These are phyloP conservation scores for Gymnopilus junonius DNA, from an alignment of 768 basidiomycete genomes.

Conservation along the genomic window DNA sequence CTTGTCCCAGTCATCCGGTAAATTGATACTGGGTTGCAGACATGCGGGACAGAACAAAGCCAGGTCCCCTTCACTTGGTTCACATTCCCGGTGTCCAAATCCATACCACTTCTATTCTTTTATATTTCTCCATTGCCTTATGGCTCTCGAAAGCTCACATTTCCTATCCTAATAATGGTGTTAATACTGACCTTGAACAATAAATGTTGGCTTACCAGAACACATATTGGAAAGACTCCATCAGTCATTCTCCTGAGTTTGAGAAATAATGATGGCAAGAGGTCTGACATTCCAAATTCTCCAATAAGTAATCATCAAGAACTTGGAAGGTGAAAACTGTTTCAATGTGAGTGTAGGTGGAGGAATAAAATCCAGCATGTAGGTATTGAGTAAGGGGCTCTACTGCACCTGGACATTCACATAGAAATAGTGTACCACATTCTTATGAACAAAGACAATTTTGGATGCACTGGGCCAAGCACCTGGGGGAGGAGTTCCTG, in stretches of 20 bases:
- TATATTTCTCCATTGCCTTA: conserved; percentile 19
- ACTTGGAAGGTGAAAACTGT: conserved; percentile 16
- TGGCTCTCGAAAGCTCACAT: neutral
- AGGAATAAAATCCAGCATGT: conserved; percentile 5
- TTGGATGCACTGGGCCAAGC: neutral
- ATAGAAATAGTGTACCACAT: conserved; percentile 18
- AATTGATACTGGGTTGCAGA: conserved; percentile 29
- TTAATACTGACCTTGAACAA: neutral
- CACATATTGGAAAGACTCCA: conserved; percentile 11
- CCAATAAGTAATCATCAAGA: conserved; percentile 7
- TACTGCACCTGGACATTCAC: neutral
- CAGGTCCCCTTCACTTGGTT: neutral
- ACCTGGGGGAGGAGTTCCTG: neutral
- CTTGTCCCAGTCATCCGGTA: conserved; percentile 24
- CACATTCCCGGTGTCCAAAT: conserved; percentile 7
- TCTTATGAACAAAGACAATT: conserved; percentile 19
- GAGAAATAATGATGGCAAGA: conserved; percentile 20
- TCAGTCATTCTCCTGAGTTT: conserved; percentile 9
- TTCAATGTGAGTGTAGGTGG: conserved; percentile 8
- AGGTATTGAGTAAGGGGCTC: neutral
- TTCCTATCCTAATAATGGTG: neutral
- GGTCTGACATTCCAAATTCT: conserved; percentile 20
- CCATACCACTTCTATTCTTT: conserved; percentile 19
- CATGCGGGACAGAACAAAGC: conserved; percentile 29
- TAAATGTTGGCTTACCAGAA: conserved; percentile 8